A percentile compares a stretch with the other conserved stretches of the same genome.
Evolutionary conservation across 2,329 filamentous ascomycete species (phyloP).

Genomic region (Colletotrichum tamarilloi): DNA sequence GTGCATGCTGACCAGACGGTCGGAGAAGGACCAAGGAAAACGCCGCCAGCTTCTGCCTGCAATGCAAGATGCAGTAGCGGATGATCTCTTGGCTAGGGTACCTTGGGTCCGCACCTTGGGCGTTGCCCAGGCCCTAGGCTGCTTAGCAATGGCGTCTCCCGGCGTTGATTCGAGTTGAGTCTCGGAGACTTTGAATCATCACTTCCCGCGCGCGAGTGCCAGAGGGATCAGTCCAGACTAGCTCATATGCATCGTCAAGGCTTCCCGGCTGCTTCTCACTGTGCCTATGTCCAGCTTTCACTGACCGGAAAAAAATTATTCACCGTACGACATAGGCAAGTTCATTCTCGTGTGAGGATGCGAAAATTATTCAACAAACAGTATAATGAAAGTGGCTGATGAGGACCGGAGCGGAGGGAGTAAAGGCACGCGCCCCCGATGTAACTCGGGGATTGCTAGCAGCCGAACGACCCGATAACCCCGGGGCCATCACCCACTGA

Average conservation of each 20-base stretch:
- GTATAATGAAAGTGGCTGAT: background rate
- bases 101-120: background rate
- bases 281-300: background rate
- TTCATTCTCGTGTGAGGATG: background rate
- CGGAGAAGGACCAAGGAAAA: background rate
- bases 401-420: constrained; percentile 1
- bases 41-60: constrained; percentile 7
- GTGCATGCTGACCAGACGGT: background rate
- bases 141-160: background rate
- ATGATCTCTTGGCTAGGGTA: constrained; percentile 24
- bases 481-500: constrained; percentile 12
- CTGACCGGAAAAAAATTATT: background rate
- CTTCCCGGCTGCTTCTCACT: background rate
- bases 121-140: background rate
- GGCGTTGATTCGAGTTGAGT: background rate
- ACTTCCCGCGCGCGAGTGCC: background rate
- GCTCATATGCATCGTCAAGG: background rate
- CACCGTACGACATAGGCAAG: background rate
- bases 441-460: constrained; percentile 15
- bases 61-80: constrained; percentile 28
- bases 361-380: background rate
- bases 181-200: background rate
- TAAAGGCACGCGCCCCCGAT: background rate
- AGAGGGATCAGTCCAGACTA: background rate
- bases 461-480: constrained; percentile 29